Evolutionary conservation across 2,329 filamentous ascomycete genomes (phyloP).

Genomic region (Hypoxylon sp.): DNA sequence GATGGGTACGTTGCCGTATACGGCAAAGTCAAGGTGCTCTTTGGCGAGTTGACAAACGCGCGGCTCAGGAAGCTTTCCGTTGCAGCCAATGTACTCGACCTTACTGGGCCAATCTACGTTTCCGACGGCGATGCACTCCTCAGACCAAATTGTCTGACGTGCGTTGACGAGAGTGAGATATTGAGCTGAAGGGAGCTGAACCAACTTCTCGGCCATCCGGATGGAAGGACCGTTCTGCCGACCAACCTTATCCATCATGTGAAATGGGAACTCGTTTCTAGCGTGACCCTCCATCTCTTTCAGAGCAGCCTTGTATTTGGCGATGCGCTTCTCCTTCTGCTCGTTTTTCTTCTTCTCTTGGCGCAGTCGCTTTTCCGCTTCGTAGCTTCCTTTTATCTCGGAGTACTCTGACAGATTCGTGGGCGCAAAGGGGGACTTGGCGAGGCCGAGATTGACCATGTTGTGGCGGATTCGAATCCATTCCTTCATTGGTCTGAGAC

Average conservation of each 20-base stretch:
- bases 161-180: slow-evolving; percentile 7
- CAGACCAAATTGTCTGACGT: slow-evolving; percentile 26
- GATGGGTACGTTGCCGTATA: slow-evolving; percentile 1
- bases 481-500: too few relatives aligned
- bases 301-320: not conserved
- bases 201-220: slow-evolving; percentile 9
- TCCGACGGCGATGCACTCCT: not conserved
- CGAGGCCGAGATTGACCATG: slow-evolving; percentile 48
- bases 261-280: not conserved
- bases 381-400: too few relatives aligned
- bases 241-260: not conserved
- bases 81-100: slow-evolving; percentile 11
- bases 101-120: slow-evolving; percentile 28
- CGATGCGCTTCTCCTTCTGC: too few relatives aligned
- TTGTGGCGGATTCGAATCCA: slow-evolving; percentile 51
- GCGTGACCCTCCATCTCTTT: slow-evolving; percentile 14
- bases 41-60: slow-evolving; percentile 8
- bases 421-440: slow-evolving; percentile 51
- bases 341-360: slow-evolving; percentile 12
- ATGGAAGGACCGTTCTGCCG: not conserved
- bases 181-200: not conserved
- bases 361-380: too few relatives aligned
- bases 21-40: not conserved
- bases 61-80: slow-evolving; percentile 25
- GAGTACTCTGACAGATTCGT: slow-evolving; percentile 45